phyloP scores from a whole-genome alignment of 2,329 filamentous ascomycete species.

The Fusarium agapanthi region DNA sequence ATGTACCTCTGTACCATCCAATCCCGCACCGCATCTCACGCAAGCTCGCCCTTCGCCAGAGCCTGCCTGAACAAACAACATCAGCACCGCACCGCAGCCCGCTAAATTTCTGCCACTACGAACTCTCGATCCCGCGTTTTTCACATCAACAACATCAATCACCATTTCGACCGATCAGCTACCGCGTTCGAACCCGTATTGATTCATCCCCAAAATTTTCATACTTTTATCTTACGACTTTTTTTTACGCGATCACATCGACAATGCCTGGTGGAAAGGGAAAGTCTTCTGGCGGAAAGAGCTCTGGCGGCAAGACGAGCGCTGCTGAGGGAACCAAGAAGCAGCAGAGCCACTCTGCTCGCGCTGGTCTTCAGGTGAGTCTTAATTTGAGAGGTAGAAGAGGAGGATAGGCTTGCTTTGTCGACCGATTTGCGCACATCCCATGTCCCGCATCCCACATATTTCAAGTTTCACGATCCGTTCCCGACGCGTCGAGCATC shows the following conservation, averaged over 20 bases:
- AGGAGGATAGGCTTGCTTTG: constrained; percentile 20
- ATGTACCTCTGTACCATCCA: constrained; percentile 29
- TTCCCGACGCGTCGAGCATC: constrained; percentile 38
- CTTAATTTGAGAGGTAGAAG: constrained; percentile 1
- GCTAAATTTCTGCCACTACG: constrained; percentile 45
- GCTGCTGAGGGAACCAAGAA: constrained; percentile 77
- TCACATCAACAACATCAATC: constrained; percentile 41
- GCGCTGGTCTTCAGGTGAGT: constrained; percentile 93
- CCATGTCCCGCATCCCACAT: constrained; percentile 40
- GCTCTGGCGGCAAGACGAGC: constrained; percentile 77
- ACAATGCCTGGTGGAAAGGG: constrained; percentile 88
- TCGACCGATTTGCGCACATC: constrained; percentile 37
- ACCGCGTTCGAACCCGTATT: constrained; percentile 38
- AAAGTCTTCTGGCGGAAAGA: constrained; percentile 91
- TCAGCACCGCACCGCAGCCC: constrained; percentile 40
- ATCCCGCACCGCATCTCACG: constrained; percentile 2
- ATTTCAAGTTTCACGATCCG: constrained; percentile 33
- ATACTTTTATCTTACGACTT: constrained; percentile 29
- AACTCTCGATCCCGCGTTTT: constrained; percentile 40
- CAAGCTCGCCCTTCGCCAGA: constrained; percentile 30
- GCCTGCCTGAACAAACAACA: constrained; percentile 41
- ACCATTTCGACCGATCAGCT: constrained; percentile 27
- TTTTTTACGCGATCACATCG: constrained; percentile 36
- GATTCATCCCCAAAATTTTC: constrained; percentile 24
- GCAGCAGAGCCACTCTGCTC: constrained; percentile 93